Conservation (phyloP, 2,329 filamentous ascomycete genomes). For the Boeremia exigua region DNA sequence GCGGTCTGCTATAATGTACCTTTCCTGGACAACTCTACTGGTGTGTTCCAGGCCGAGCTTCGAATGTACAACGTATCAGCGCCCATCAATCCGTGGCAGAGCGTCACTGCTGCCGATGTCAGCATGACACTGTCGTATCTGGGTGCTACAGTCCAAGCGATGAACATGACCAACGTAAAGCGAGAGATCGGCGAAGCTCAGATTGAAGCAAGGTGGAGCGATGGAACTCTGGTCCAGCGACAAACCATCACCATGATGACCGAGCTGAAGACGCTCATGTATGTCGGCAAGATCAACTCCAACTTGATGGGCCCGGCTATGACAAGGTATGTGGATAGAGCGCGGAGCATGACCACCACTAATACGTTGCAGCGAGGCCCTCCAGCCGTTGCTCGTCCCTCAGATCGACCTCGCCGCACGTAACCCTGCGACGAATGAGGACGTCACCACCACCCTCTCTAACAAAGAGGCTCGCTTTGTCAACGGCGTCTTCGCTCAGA, state of each 20-base stretch:
- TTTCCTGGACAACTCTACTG: slow-evolving; percentile 69
- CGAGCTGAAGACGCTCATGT: slow-evolving; percentile 67
- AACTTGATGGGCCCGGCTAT: slow-evolving; percentile 61
- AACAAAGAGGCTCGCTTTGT: slow-evolving; percentile 75
- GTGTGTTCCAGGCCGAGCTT: slow-evolving; percentile 78
- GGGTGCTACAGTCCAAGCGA: slow-evolving; percentile 51
- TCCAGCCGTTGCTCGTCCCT: slow-evolving; percentile 71
- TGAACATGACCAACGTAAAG: slow-evolving; percentile 43
- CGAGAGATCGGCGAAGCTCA: slow-evolving; percentile 35
- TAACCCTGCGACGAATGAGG: slow-evolving; percentile 54
- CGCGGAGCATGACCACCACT: slow-evolving; percentile 3
- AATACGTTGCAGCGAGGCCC: slow-evolving; percentile 54
- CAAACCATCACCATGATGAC: slow-evolving; percentile 36
- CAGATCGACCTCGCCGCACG: slow-evolving; percentile 69
- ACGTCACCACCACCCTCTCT: slow-evolving; percentile 69
- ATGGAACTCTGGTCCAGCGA: slow-evolving; percentile 38
- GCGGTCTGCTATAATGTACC: slow-evolving; percentile 85
- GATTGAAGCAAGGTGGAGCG: slow-evolving; percentile 21
- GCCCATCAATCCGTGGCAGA: slow-evolving; percentile 57
- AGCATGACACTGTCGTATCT: slow-evolving; percentile 52
- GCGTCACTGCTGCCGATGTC: slow-evolving; percentile 48
- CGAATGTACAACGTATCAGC: slow-evolving; percentile 73
- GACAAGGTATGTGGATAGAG: slow-evolving; percentile 61
- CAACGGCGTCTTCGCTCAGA: slow-evolving; percentile 70
- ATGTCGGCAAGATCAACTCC: slow-evolving; percentile 71